Base-by-base conservation (phyloP, 2,329 filamentous ascomycete genomes). In the Oidium heveae region DNA sequence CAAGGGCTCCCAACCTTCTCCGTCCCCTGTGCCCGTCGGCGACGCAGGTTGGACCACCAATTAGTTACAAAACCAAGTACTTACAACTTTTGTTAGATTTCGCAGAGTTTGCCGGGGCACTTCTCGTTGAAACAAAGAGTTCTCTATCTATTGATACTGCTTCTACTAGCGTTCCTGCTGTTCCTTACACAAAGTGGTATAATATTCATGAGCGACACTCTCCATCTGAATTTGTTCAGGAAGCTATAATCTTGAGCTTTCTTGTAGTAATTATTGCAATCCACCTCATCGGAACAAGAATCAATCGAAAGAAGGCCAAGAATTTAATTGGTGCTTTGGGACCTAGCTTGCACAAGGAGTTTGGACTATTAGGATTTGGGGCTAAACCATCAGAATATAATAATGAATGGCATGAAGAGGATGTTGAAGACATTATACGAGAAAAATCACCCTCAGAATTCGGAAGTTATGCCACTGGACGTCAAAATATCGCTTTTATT, bases 171-270 rank as follows among this genome's bases (percentile, higher is more conserved):
- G 67, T 69, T 50, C 72, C 73, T 47, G 68, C 66, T 46, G 70
- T 73, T 28, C 84, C 85, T 15, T 95, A 83, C 68, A 94, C 87
- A 53, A 86, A 86, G 72, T 98, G 91, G 91, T 98, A 96, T 71
- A 86, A 87, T 55, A 73, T 96, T 58, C 91, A 94, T 75, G 88
- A 96, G 75, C 86, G 91, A 64, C 80, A 88, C 63, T 80, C 80
- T 28, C 71, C 82, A 57, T 75, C 74, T 64, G 91, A 98, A 67
- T 98, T 98, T 74, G 80, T 80, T 69, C 76, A 82, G 63, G 91
- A 98, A 71, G 82, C 84, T 57, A 71, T 87, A 66, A 84, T 98
- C 63, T 70, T 95, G 57, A 75, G 77, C 36, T 73, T 87, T 63
- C 77, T 95, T 61, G 64, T 80, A 54, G 60, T 94, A 54, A 76